Base-by-base conservation (phyloP, 805 yeast genomes). In the Candida rishiriensis region DNA sequence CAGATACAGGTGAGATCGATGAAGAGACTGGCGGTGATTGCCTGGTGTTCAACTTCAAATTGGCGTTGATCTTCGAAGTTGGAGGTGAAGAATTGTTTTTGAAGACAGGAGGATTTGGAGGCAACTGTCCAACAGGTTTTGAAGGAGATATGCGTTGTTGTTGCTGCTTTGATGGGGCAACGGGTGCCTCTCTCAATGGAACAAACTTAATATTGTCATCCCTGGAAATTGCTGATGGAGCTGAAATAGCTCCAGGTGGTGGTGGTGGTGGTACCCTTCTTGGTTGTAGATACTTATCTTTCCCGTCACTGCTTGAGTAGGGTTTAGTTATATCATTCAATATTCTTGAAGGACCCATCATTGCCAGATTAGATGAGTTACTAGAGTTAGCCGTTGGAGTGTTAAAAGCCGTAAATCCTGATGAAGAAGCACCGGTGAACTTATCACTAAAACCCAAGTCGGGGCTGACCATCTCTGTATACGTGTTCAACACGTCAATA, bases 401-500 rank as follows among this genome's bases (percentile, higher is more conserved):
- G 26, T 21, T 21, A 21, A 21, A 21, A 21, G 26, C 26, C 7
- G 26, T 21, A 21, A 21, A 21, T 7, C 26, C 26, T 26, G 55
- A 41, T 8, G 34, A 29, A 4, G 40, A 29, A 16, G 36, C 38
- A 21, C 42, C 29, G 8, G 43, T 34, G 34, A 52, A 49, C 16
- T 51, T 47, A 21, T 56, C 39, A 64, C 67, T 21, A 65, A 66
- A 43, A 14, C 63, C 57, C 12, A 68, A 53, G 32, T 60, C 67
- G 8, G 73, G 72, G 39, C 74, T 73, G 13, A 59, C 57, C 63
- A 57, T 71, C 65, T 63, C 66, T 14, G 60, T 51, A 53, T 78
- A 77, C 42, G 79, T 78, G 51, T 78, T 79, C 52, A 78, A 68
- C 2, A 77, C 83, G 54, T 77, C 82, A 43, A 78, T 76, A 21